These are phyloP conservation scores for Penicillium canescens DNA, from an alignment of 495 filamentous ascomycete genomes.

Conservation along the genomic window DNA sequence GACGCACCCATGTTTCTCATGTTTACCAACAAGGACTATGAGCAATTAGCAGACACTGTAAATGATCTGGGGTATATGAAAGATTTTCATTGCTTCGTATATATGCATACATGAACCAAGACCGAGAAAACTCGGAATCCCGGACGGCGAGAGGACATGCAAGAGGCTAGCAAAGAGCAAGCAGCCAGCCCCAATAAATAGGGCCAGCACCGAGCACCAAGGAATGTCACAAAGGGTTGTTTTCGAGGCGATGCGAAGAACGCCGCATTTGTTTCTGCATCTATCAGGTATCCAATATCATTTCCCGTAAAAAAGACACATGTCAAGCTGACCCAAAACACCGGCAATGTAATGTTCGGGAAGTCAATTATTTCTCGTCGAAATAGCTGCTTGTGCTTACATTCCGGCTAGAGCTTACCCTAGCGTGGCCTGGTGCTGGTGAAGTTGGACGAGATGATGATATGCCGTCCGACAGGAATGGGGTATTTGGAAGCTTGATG, in stretches of 20 bases:
- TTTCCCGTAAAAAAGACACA: conserved; percentile 13
- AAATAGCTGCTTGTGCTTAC: conserved; percentile 32
- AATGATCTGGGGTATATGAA: conserved; percentile 14
- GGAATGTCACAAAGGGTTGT: conserved; percentile 6
- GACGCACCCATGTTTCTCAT: not conserved
- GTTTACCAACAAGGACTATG: too few species aligned
- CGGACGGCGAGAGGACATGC: not conserved
- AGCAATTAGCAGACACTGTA: not conserved
- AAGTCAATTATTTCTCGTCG: conserved; percentile 25
- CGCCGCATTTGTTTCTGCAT: conserved; percentile 5
- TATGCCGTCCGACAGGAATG: conserved; percentile 53
- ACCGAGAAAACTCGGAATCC: not conserved
- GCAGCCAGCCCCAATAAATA: conserved; percentile 4
- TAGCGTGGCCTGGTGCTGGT: conserved; percentile 51
- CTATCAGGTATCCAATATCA: conserved; percentile 23
- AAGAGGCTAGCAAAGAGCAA: not conserved
- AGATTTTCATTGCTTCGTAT: conserved; percentile 30
- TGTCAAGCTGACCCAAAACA: not conserved
- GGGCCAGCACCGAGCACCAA: not conserved
- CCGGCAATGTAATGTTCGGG: too few species aligned
- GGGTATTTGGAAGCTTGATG: conserved; percentile 50
- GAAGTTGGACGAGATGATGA: conserved; percentile 69
- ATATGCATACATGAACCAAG: conserved; percentile 30
- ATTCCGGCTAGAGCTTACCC: conserved; percentile 42
- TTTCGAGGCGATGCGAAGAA: not conserved